phyloP scores from a whole-genome alignment of 2,329 filamentous ascomycete genomes.

The Diaporthe capsici region DNA sequence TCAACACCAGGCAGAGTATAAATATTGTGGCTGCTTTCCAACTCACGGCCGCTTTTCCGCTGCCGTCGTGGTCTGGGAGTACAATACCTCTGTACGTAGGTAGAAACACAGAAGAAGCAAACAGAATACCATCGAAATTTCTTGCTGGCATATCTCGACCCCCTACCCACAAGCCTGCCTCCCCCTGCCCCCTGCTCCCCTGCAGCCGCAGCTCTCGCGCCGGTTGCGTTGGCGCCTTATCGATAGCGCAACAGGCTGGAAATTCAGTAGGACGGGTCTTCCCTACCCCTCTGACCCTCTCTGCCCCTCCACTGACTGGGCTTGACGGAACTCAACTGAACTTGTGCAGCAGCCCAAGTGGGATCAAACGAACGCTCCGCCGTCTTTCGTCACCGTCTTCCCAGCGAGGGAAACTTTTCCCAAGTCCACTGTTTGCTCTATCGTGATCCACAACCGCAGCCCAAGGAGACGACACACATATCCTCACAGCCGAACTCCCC shows the following conservation, averaged over 20 bases:
- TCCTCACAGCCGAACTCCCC: background rate
- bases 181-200: conserved; percentile 11
- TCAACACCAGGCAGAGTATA: background rate
- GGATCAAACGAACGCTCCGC: conserved; percentile 26
- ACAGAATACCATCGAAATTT: conserved; percentile 21
- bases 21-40: background rate
- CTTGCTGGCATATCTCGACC: background rate
- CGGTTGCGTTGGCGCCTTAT: conserved; percentile 21
- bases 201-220: conserved; percentile 22
- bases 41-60: too few species aligned
- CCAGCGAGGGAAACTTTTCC: conserved; percentile 28
- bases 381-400: conserved; percentile 31
- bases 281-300: conserved; percentile 15
- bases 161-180: conserved; percentile 8
- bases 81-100: background rate
- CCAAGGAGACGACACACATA: background rate
- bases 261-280: background rate
- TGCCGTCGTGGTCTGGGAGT: too few species aligned
- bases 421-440: conserved; percentile 16
- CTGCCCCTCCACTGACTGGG: conserved; percentile 28
- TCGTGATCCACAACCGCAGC: conserved; percentile 21
- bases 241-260: conserved; percentile 30
- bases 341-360: background rate
- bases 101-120: background rate
- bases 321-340: conserved; percentile 8